A percentile compares a stretch with the other conserved stretches of the same genome.
These are phyloP conservation scores for Zasmidium citrigriseum DNA, from an alignment of 2,329 filamentous ascomycete genomes.

Conservation along the genomic window DNA sequence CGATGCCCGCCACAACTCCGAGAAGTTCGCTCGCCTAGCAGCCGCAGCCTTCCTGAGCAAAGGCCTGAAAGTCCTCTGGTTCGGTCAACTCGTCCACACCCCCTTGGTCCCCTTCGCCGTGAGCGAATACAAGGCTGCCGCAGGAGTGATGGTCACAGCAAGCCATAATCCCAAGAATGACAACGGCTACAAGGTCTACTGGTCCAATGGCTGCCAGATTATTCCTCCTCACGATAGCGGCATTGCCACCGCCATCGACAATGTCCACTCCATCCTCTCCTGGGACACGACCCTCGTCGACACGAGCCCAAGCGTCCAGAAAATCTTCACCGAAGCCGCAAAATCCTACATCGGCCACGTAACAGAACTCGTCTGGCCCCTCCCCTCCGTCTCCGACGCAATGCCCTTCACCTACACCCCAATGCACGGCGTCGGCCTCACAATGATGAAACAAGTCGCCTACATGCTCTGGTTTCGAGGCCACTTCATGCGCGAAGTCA, in stretches of 20 bases:
- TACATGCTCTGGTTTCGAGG: constrained; percentile 32
- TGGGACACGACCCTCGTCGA: constrained; percentile 51
- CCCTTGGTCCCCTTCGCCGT: constrained; percentile 65
- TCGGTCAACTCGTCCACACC: constrained; percentile 58
- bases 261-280: constrained; percentile 55
- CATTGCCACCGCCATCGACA: constrained; percentile 58
- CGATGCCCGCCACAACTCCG: constrained; percentile 64
- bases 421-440: constrained; percentile 58
- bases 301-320: constrained; percentile 42
- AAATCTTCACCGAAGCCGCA: constrained; percentile 42
- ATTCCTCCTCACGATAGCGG: constrained; percentile 62
- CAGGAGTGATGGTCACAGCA: constrained; percentile 67
- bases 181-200: constrained; percentile 70
- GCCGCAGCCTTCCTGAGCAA: constrained; percentile 61
- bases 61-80: constrained; percentile 61
- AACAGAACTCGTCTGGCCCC: constrained; percentile 28
- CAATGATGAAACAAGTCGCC: constrained; percentile 47
- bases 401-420: constrained; percentile 56
- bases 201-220: constrained; percentile 65
- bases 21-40: constrained; percentile 60
- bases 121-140: constrained; percentile 53
- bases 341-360: constrained; percentile 45
- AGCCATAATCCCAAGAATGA: constrained; percentile 66
- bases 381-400: constrained; percentile 19
- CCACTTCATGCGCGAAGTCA: constrained; percentile 47